A percentile compares a stretch with the other conserved stretches of the same genome.
Conservation (phyloP, 371 early-diverging fungal genomes). For the Rhizopus arrhizus region DNA sequence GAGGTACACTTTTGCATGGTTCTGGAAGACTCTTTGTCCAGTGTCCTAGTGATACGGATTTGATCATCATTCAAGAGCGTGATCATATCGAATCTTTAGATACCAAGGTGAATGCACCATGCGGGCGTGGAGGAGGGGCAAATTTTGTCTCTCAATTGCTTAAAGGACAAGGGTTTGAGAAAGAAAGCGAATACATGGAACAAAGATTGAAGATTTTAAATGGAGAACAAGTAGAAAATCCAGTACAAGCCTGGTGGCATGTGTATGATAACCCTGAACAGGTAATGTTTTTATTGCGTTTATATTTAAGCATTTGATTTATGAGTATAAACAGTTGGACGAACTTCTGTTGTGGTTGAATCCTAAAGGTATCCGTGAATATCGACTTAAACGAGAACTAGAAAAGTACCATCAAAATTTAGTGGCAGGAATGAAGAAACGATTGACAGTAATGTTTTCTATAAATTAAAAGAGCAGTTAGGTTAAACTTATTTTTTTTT, state of each 20-base stretch:
- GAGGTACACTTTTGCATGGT: slow-evolving; percentile 60
- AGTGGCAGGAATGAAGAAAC: slow-evolving; percentile 55
- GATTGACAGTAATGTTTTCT: slow-evolving; percentile 23
- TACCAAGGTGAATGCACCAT: slow-evolving; percentile 24
- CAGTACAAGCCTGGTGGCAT: slow-evolving; percentile 56
- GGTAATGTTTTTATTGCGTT: slow-evolving; percentile 22
- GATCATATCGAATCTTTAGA: slow-evolving; percentile 29
- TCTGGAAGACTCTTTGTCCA: slow-evolving; percentile 69
- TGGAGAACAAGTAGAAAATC: not conserved
- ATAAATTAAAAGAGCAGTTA: not conserved
- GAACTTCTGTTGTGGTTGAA: slow-evolving; percentile 74
- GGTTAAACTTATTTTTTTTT: slow-evolving; percentile 10
- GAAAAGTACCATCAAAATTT: slow-evolving; percentile 48
- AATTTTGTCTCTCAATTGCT: slow-evolving; percentile 37
- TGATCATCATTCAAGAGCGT: slow-evolving; percentile 45
- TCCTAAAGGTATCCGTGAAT: slow-evolving; percentile 75
- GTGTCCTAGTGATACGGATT: slow-evolving; percentile 56
- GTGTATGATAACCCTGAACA: slow-evolving; percentile 66
- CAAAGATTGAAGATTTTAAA: slow-evolving; percentile 9
- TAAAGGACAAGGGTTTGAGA: slow-evolving; percentile 31
- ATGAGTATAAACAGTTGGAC: slow-evolving; percentile 50
- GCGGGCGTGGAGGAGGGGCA: slow-evolving; percentile 51
- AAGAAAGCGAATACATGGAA: slow-evolving; percentile 34
- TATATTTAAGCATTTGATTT: no score
- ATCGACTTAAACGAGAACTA: slow-evolving; percentile 55